Evolutionary conservation across 164 flowering plant species (phyloP).

Genomic region (Echeveria elegans): DNA sequence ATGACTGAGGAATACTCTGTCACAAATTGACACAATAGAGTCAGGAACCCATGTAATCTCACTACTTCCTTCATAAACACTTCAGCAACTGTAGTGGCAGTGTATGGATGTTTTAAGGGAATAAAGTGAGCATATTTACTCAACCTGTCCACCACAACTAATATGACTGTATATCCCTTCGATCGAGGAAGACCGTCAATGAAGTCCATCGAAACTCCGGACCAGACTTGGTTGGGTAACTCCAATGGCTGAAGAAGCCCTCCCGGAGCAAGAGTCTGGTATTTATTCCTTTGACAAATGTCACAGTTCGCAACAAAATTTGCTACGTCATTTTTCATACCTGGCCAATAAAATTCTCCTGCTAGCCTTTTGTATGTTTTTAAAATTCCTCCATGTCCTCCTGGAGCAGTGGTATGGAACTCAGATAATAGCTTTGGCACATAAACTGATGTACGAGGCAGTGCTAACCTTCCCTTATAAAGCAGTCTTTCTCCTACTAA

Average conservation of each 20-base stretch:
- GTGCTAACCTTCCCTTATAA: neutral
- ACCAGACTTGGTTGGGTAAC: neutral
- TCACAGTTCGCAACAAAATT: neutral
- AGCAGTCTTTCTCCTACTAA: no score
- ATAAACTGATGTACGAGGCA: neutral
- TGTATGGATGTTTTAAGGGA: neutral
- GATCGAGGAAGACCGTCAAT: neutral
- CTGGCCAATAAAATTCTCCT: neutral
- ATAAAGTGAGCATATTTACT: neutral
- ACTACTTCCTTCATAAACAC: neutral
- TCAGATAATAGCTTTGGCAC: neutral
- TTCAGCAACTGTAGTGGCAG: neutral
- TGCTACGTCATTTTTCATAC: neutral
- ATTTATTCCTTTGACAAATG: neutral
- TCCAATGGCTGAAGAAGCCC: neutral
- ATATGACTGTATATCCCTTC: neutral
- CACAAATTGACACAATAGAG: neutral
- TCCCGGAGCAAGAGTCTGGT: neutral
- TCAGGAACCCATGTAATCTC: neutral
- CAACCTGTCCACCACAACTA: neutral
- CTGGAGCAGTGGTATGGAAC: neutral
- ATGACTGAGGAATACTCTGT: neutral
- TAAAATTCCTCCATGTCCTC: neutral
- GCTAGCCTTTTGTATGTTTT: neutral
- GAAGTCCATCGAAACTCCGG: neutral